Percentiles rank a stretch among this genome's conserved stretches.
Conservation (phyloP, 805 yeast species). For the Yarrowia sp. region DNA sequence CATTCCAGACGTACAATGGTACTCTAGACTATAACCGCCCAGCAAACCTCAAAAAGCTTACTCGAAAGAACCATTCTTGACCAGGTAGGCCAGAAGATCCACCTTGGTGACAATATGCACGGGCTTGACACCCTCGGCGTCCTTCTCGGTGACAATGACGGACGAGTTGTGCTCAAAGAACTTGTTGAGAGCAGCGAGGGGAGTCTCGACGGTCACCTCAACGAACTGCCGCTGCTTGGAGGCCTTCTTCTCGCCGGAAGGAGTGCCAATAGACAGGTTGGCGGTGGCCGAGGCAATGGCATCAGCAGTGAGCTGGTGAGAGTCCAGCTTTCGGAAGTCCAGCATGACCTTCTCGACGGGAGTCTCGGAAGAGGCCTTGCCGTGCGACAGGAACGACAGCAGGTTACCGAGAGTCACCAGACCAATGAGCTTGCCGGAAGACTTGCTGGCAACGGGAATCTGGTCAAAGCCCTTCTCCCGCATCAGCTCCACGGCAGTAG, state of each 20-base stretch:
- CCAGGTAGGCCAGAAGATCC: slow-evolving; percentile 58
- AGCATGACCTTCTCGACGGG: slow-evolving; percentile 58
- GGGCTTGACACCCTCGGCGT: slow-evolving; percentile 53
- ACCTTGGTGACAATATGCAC: slow-evolving; percentile 85
- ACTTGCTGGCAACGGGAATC: slow-evolving; percentile 62
- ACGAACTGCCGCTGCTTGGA: slow-evolving; percentile 64
- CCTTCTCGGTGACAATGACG: slow-evolving; percentile 69
- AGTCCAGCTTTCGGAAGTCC: slow-evolving; percentile 67
- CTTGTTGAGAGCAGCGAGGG: slow-evolving; percentile 63
- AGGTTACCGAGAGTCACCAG: slow-evolving; percentile 71
- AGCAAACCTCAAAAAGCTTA: neutral
- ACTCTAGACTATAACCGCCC: neutral
- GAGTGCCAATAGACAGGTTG: slow-evolving; percentile 27
- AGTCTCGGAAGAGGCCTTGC: slow-evolving; percentile 53
- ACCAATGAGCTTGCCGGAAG: slow-evolving; percentile 63
- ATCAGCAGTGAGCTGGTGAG: slow-evolving; percentile 51
- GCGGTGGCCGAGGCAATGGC: slow-evolving; percentile 41
- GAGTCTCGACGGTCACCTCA: slow-evolving; percentile 61
- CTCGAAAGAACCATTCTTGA: slow-evolving; percentile 31
- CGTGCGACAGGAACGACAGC: slow-evolving; percentile 62
- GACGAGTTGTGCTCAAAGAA: slow-evolving; percentile 83
- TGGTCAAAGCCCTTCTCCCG: slow-evolving; percentile 80
- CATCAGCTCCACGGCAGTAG: slow-evolving; percentile 63
- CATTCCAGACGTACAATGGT: neutral
- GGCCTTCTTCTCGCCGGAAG: slow-evolving; percentile 41